phyloP scores from a whole-genome alignment of 2,329 filamentous ascomycete genomes.

The Neoarthrinium moseri region DNA sequence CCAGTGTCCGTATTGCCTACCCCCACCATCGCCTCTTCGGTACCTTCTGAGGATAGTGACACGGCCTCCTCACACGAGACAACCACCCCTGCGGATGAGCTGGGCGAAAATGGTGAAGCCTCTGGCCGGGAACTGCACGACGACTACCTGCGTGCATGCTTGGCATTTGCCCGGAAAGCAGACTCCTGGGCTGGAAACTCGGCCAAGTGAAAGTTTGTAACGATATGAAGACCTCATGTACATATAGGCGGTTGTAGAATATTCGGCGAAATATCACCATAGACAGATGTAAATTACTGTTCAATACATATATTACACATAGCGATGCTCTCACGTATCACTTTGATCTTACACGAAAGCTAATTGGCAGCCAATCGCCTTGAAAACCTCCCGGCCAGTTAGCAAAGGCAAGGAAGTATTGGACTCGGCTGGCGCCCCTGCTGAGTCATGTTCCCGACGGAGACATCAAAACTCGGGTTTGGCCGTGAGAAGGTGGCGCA shows the following conservation, averaged over 20 bases:
- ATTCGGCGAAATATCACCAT: neutral
- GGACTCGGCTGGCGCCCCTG: no score
- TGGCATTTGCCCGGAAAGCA: conserved; percentile 1
- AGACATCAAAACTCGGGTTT: no score
- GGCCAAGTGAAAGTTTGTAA: no score
- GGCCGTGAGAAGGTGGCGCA: no score
- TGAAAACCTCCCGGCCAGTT: no score
- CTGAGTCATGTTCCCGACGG: no score
- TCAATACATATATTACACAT: neutral
- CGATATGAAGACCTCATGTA: no score
- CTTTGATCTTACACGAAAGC: no score
- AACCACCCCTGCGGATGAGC: neutral
- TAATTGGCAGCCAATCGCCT: no score
- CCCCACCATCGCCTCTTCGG: neutral
- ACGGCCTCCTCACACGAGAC: neutral
- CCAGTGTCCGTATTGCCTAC: conserved; percentile 18
- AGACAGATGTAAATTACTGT: neutral
- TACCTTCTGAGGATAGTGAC: neutral
- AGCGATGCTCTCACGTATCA: no score
- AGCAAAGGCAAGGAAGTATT: no score
- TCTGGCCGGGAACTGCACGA: neutral
- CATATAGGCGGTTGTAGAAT: no score
- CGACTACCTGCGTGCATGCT: conserved; percentile 4
- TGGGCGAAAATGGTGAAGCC: neutral
- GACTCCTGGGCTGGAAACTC: neutral